Evolutionary conservation across 371 early-diverging fungal genomes (phyloP).

Genomic region (Nematocida major): DNA sequence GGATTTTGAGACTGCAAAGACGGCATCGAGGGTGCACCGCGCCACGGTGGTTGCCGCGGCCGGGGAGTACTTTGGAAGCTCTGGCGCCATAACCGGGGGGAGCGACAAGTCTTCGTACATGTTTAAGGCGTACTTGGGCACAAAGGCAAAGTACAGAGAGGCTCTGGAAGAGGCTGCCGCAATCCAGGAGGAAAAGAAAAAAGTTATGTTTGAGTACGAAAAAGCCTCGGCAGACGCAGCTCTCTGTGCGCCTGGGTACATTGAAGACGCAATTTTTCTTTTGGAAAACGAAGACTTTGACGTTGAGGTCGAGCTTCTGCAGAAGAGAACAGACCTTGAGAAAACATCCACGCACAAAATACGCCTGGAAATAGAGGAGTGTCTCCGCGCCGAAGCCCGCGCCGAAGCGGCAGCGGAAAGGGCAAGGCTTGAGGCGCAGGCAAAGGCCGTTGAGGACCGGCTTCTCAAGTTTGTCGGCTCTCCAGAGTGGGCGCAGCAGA

Average conservation of each 20-base stretch:
- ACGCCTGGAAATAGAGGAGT: conserved; percentile 22
- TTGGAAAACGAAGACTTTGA: conserved; percentile 24
- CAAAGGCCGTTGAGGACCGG: conserved; percentile 34
- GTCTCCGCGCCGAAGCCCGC: background rate
- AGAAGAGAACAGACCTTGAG: conserved; percentile 4
- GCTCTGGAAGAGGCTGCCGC: background rate
- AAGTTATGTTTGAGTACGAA: background rate
- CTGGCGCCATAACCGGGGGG: conserved; percentile 63
- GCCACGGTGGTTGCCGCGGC: conserved; percentile 60
- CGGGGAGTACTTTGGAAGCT: conserved; percentile 58
- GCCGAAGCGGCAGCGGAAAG: background rate
- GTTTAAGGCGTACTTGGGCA: conserved; percentile 48
- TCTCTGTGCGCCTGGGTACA: background rate
- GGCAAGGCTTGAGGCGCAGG: background rate
- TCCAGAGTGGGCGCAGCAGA: conserved; percentile 19
- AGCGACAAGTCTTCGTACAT: conserved; percentile 39
- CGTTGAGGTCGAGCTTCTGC: background rate
- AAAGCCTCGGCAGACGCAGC: background rate
- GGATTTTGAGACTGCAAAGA: conserved; percentile 53
- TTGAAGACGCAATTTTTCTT: conserved; percentile 2
- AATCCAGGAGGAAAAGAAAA: conserved; percentile 5
- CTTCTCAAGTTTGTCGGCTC: conserved; percentile 25
- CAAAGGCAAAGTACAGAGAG: conserved; percentile 22
- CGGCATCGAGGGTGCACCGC: conserved; percentile 43
- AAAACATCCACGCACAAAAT: background rate